phyloP scores from a whole-genome alignment of 768 basidiomycete genomes.

The Leccinum disarticulatum region DNA sequence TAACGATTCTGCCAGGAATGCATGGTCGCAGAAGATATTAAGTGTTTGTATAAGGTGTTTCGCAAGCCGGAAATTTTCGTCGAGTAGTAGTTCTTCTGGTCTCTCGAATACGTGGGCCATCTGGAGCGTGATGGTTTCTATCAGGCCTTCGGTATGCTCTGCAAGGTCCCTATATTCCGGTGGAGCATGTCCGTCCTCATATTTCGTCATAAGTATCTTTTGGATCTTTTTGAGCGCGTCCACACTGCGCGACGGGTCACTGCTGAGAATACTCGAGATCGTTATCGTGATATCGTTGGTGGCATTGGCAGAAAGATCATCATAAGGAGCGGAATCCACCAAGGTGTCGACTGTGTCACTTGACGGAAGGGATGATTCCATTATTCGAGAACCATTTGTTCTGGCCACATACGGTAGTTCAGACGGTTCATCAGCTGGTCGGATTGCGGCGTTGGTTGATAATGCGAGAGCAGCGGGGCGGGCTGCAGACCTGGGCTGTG shows the following conservation, averaged over 20 bases:
- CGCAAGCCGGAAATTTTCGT: constrained; percentile 87
- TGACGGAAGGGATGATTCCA: constrained; percentile 17
- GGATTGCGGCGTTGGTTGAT: constrained; percentile 25
- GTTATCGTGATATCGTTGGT: constrained; percentile 71
- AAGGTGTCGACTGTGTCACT: constrained; percentile 33
- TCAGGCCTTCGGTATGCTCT: constrained; percentile 77
- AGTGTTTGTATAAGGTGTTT: constrained; percentile 98
- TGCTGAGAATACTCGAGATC: constrained; percentile 88
- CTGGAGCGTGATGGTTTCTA: constrained; percentile 87
- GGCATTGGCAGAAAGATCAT: constrained; percentile 15
- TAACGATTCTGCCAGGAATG: constrained; percentile 82
- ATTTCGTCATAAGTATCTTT: constrained; percentile 73
- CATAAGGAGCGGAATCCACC: constrained; percentile 32
- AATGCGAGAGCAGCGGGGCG: constrained; percentile 33
- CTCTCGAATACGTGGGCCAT: constrained; percentile 91
- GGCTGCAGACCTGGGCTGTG: constrained; percentile 50
- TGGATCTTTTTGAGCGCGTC: constrained; percentile 94
- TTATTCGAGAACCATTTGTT: constrained; percentile 17
- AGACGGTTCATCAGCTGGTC: constrained; percentile 28
- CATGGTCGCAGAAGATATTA: constrained; percentile 91
- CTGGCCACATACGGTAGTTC: constrained; percentile 31
- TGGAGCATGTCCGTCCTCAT: constrained; percentile 68
- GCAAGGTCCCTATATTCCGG: constrained; percentile 75
- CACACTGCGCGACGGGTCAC: constrained; percentile 81
- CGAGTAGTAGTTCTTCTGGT: constrained; percentile 66